These are phyloP conservation scores for Coelastrella sp. DNA, from an alignment of 139 green algal species.

Conservation along the genomic window DNA sequence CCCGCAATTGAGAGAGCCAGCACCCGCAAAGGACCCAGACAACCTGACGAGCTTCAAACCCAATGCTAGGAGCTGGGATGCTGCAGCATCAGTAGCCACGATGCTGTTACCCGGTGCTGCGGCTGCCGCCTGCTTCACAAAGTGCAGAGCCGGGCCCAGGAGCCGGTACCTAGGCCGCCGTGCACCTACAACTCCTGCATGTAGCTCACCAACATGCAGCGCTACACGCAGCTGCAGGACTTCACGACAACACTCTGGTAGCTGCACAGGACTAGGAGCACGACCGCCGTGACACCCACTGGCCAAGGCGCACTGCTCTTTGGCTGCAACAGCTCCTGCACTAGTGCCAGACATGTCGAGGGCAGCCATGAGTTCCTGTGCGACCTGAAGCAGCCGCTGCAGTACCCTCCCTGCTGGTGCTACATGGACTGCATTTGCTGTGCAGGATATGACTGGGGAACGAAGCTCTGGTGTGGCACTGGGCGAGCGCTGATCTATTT, in stretches of 20 bases:
- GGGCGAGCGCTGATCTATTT: neutral
- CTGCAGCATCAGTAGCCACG: slow-evolving; percentile 32
- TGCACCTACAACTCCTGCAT: slow-evolving; percentile 36
- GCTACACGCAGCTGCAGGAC: slow-evolving; percentile 10
- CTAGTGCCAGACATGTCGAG: neutral
- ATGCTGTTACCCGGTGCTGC: slow-evolving; percentile 8
- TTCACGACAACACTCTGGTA: neutral
- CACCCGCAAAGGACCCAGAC: neutral
- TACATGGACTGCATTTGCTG: neutral
- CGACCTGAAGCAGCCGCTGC: neutral
- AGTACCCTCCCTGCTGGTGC: neutral
- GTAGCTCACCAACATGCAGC: slow-evolving; percentile 33
- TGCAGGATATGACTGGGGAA: neutral
- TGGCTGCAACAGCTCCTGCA: no score
- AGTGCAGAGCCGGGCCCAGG: slow-evolving; percentile 25
- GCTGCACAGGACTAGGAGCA: neutral
- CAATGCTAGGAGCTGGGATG: neutral
- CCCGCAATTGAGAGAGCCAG: no score
- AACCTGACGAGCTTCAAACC: neutral
- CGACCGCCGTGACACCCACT: no score
- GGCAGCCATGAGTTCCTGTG: neutral
- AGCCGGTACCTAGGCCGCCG: slow-evolving; percentile 35
- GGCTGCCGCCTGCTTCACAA: neutral
- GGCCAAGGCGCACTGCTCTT: no score
- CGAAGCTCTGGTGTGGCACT: neutral